These are phyloP conservation scores for Ophiostoma triangulosporum DNA, from an alignment of 2,329 filamentous ascomycete genomes.

Conservation along the genomic window DNA sequence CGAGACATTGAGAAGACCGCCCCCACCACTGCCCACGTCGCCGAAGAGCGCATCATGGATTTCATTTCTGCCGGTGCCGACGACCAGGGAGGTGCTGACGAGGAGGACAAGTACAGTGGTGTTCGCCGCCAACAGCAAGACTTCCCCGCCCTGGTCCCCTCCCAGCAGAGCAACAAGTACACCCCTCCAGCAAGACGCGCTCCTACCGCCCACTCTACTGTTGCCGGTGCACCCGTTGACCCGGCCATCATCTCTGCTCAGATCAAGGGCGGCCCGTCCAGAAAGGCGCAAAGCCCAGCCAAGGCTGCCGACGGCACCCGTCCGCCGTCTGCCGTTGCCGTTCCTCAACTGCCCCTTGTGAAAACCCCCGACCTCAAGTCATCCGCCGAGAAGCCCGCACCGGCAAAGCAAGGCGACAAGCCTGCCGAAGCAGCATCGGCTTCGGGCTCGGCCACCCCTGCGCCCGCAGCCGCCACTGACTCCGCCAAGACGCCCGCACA, in stretches of 20 bases:
- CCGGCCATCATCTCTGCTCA: constrained; percentile 87
- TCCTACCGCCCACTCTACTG: constrained; percentile 57
- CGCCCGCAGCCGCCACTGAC: background rate
- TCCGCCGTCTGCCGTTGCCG: constrained; percentile 19
- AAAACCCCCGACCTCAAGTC: constrained; percentile 23
- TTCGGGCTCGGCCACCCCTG: background rate
- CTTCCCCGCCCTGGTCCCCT: constrained; percentile 47
- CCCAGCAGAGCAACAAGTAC: constrained; percentile 54
- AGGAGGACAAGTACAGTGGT: constrained; percentile 92
- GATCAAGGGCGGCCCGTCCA: constrained; percentile 34
- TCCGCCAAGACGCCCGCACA: constrained; percentile 3
- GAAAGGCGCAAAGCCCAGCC: constrained; percentile 25
- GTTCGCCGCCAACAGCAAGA: constrained; percentile 59
- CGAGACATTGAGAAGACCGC: constrained; percentile 74
- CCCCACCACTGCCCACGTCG: constrained; percentile 67
- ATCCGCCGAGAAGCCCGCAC: background rate
- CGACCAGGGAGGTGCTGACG: constrained; percentile 60
- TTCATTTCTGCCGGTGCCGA: constrained; percentile 38
- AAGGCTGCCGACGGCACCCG: constrained; percentile 23
- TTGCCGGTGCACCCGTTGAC: constrained; percentile 66
- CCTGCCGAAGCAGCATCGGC: background rate
- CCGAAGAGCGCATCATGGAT: constrained; percentile 73
- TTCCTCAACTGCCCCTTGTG: constrained; percentile 13
- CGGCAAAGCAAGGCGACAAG: background rate
- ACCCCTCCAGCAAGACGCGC: constrained; percentile 80